Evolutionary conservation across 2,329 filamentous ascomycete species (phyloP), one percentile per base, ranked within the genome.

Genomic region (Stenocarpella maydis): DNA sequence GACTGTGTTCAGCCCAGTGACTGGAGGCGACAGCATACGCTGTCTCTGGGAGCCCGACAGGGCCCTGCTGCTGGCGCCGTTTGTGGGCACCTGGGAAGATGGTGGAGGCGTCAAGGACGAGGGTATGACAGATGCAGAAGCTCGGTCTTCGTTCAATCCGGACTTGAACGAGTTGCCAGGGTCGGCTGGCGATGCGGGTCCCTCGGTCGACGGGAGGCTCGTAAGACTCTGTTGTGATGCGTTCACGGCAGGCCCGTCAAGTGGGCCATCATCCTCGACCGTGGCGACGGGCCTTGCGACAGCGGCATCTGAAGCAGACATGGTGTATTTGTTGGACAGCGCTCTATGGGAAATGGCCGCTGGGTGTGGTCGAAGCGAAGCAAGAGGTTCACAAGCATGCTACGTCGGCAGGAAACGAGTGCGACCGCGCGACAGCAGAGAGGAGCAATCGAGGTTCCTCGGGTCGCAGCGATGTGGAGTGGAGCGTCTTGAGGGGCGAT

Each of bases 21-120:
- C 82, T 2, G 87, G 87, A 14, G 87, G 87, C 0, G 87, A 89
- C 71, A 86, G 83, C 58, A 86, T 82, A 47, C 76, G 80, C 2
- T 83, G 82, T 63, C 82, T 82, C 68, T 87, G 85, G 1, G 84
- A 83, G 63, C 76, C 78, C 63, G 81, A 82, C 52, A 74, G 73
- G 58, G 77, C 61, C 74, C 77, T 74, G 39, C 73, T 68, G 31
- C 71, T 73, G 19, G 73, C 74, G 24, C 68, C 73, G 61, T 75
- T 77, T 37, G 78, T 79, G 19, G 79, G 80, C 7, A 83, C 74
- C 74, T 88, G 86, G 1, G 85, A 87, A 1, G 86, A 88, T 0
- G 86, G 86, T 28, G 86, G 87, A 4, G 87, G 87, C 2, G 87
- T 88, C 64, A 88, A 77, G 28, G 87, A 89, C 2, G 87, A 88